These are phyloP conservation scores for Eucalyptus tenuipes DNA, from an alignment of 345 rosid genomes.

Conservation along the genomic window DNA sequence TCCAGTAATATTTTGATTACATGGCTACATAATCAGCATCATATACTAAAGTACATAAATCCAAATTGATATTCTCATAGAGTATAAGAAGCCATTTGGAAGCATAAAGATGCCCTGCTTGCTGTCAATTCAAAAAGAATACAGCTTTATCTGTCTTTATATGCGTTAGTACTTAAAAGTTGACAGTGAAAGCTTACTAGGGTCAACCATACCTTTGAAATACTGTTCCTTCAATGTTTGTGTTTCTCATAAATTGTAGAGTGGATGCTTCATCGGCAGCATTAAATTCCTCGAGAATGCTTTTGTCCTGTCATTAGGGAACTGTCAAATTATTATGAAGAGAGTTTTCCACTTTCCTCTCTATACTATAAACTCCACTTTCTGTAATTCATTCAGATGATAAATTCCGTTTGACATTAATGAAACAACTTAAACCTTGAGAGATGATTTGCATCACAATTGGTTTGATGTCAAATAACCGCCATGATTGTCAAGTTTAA, in stretches of 20 bases:
- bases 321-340: not conserved
- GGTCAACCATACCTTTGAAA: constrained; percentile 62
- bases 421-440: not conserved
- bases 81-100: not conserved
- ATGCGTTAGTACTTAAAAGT: not conserved
- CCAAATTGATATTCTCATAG: not conserved
- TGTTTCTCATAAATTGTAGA: constrained; percentile 48
- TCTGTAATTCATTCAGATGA: not conserved
- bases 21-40: not conserved
- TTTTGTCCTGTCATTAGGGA: constrained; percentile 42
- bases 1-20: not conserved
- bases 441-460: not conserved
- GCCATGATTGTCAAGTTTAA: no score
- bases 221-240: constrained; percentile 51
- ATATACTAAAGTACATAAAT: not conserved
- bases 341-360: not conserved
- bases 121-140: not conserved
- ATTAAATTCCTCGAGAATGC: constrained; percentile 53
- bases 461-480: not conserved
- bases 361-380: not conserved
- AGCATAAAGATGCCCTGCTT: not conserved
- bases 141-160: not conserved
- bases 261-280: constrained; percentile 70
- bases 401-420: not conserved
- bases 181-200: not conserved